A percentile compares a stretch with the other conserved stretches of the same genome.
These are phyloP conservation scores for Zygoascus tannicola DNA, from an alignment of 805 yeast genomes.

Conservation along the genomic window DNA sequence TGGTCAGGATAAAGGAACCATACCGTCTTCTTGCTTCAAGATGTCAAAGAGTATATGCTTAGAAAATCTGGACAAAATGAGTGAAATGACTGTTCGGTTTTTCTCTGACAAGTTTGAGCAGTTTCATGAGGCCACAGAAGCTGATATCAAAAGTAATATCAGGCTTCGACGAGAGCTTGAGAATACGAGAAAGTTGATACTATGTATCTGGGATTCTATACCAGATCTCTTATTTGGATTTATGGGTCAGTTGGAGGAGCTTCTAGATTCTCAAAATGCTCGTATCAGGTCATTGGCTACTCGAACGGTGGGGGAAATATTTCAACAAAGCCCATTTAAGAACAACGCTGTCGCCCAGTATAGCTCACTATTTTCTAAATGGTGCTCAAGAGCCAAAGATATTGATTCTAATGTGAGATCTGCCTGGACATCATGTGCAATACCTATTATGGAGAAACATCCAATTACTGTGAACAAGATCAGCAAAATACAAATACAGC, in stretches of 20 bases:
- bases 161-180: conserved; percentile 33
- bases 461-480: conserved; percentile 30
- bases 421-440: conserved; percentile 58
- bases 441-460: conserved; percentile 38
- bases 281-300: conserved; percentile 59
- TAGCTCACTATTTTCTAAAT: conserved; percentile 51
- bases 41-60: conserved; percentile 62
- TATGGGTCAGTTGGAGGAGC: conserved; percentile 72
- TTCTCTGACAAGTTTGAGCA: conserved; percentile 57
- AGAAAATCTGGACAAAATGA: conserved; percentile 59
- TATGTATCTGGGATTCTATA: conserved; percentile 65
- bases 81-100: conserved; percentile 67
- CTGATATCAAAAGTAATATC: conserved; percentile 7
- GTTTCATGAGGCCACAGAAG: conserved; percentile 22
- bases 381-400: conserved; percentile 73
- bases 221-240: conserved; percentile 69
- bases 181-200: conserved; percentile 52
- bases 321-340: conserved; percentile 40
- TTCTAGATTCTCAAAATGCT: conserved; percentile 56
- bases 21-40: too few relatives aligned
- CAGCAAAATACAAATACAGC: conserved; percentile 42
- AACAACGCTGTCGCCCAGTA: conserved; percentile 52
- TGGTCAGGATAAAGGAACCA: too few relatives aligned
- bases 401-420: conserved; percentile 52
- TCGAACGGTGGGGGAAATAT: conserved; percentile 58